phyloP scores from a whole-genome alignment of 768 basidiomycete genomes.

The Tulasnella sp. region DNA sequence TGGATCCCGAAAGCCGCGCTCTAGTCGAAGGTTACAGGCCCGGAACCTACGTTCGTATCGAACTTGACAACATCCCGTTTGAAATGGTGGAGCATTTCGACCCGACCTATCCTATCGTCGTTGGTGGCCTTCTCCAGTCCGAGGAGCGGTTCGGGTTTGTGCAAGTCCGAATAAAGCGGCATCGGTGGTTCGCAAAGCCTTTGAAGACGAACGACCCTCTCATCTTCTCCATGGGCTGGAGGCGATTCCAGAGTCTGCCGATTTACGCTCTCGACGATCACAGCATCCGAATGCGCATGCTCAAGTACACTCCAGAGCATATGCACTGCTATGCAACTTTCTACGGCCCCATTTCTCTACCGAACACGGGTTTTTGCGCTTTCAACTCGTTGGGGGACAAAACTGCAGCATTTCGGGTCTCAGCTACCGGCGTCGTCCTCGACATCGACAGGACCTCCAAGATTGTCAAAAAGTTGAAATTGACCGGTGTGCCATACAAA shows the following conservation, averaged over 20 bases:
- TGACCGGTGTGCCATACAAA: slow-evolving; percentile 92
- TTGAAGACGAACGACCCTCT: slow-evolving; percentile 97
- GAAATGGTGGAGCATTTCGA: slow-evolving; percentile 93
- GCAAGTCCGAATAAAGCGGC: slow-evolving; percentile 92
- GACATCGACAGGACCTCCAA: slow-evolving; percentile 87
- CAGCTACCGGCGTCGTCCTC: slow-evolving; percentile 89
- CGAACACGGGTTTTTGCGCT: slow-evolving; percentile 95
- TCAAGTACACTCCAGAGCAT: slow-evolving; percentile 99
- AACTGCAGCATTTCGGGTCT: slow-evolving; percentile 71
- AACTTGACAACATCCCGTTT: slow-evolving; percentile 74
- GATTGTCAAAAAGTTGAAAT: slow-evolving; percentile 97
- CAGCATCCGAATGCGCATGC: slow-evolving; percentile 96
- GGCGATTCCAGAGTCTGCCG: slow-evolving; percentile 89
- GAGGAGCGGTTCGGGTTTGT: slow-evolving; percentile 92
- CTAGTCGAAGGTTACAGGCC: slow-evolving; percentile 87
- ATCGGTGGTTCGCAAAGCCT: slow-evolving; percentile 85
- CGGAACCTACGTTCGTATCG: slow-evolving; percentile 87
- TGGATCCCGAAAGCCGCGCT: slow-evolving; percentile 68
- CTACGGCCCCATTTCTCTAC: slow-evolving; percentile 84
- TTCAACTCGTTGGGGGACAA: slow-evolving; percentile 78
- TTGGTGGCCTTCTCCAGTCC: slow-evolving; percentile 81
- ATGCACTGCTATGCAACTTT: slow-evolving; percentile 99
- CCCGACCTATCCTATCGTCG: slow-evolving; percentile 79
- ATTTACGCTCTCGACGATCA: slow-evolving; percentile 97
- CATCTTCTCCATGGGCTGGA: slow-evolving; percentile 95